Percentiles rank a stretch among this genome's conserved stretches.
phyloP scores from a whole-genome alignment of 2,329 filamentous ascomycete species.

The Epichloe festucae region DNA sequence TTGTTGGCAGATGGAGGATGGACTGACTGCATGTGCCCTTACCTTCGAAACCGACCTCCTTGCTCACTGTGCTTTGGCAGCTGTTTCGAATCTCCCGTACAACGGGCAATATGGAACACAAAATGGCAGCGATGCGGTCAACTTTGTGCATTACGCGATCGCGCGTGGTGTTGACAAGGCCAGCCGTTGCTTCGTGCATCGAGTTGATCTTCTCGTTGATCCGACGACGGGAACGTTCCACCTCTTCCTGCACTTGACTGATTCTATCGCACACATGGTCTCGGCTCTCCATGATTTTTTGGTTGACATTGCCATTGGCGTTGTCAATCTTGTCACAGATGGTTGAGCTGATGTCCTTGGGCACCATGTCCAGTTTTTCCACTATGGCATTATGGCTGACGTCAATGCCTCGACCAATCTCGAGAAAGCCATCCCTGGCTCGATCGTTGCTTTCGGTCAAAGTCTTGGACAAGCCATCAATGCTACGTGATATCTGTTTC shows the following conservation, averaged over 20 bases:
- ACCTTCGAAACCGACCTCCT: background rate
- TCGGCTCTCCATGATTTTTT: background rate
- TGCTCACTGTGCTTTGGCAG: background rate
- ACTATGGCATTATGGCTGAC: background rate
- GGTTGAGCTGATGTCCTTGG: background rate
- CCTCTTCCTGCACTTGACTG: background rate
- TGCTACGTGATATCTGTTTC: background rate
- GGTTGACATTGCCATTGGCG: background rate
- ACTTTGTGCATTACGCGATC: background rate
- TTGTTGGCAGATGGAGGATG: background rate
- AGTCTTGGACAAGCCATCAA: background rate
- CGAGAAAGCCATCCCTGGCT: background rate
- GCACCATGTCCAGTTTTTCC: background rate
- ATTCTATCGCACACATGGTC: background rate
- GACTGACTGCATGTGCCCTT: background rate
- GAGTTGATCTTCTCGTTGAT: conserved; percentile 2
- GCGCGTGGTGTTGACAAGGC: background rate
- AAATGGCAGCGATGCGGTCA: background rate
- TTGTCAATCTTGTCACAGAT: conserved; percentile 1
- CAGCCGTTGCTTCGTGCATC: conserved; percentile 1
- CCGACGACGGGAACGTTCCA: conserved; percentile 2
- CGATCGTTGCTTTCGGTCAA: background rate
- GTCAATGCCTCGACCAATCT: background rate
- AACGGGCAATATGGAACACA: background rate
- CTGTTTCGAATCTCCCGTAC: background rate